A percentile compares a stretch with the other conserved stretches of the same genome.
phyloP scores from a whole-genome alignment of 164 flowering plant genomes.

The Sedum album region DNA sequence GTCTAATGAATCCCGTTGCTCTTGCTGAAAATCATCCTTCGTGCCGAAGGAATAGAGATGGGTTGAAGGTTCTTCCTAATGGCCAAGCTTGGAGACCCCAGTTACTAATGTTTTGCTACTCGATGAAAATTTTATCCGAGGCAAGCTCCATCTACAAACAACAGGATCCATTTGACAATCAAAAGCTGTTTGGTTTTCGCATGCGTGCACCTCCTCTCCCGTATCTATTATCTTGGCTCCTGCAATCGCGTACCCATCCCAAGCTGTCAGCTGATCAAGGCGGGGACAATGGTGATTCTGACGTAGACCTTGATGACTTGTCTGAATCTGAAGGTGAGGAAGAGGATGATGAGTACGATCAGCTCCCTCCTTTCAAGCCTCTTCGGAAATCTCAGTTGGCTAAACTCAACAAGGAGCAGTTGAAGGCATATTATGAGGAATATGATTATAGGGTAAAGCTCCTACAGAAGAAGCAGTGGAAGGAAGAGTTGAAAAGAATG shows the following conservation, averaged over 20 bases:
- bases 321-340: slow-evolving; percentile 55
- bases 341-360: slow-evolving; percentile 88
- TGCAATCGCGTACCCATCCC: slow-evolving; percentile 88
- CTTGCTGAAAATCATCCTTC: slow-evolving; percentile 92
- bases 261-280: slow-evolving; percentile 70
- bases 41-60: slow-evolving; percentile 80
- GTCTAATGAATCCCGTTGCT: slow-evolving; percentile 78
- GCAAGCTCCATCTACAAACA: slow-evolving; percentile 67
- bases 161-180: slow-evolving; percentile 60
- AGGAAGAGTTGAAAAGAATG: slow-evolving; percentile 71
- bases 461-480: slow-evolving; percentile 94
- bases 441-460: slow-evolving; percentile 90
- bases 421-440: slow-evolving; percentile 85
- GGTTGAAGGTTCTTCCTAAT: slow-evolving; percentile 82
- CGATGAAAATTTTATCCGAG: slow-evolving; percentile 79
- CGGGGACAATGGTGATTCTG: slow-evolving; percentile 74
- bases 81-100: slow-evolving; percentile 87
- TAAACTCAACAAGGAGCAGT: slow-evolving; percentile 80
- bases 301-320: slow-evolving; percentile 65
- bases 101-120: slow-evolving; percentile 66
- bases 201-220: slow-evolving; percentile 83
- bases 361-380: slow-evolving; percentile 95
- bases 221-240: slow-evolving; percentile 67
- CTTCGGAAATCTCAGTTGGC: slow-evolving; percentile 64
- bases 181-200: slow-evolving; percentile 83